Percentiles rank a stretch among this genome's conserved stretches.
Conservation (phyloP, 495 filamentous ascomycete species). For the Pyrenula aspistea region DNA sequence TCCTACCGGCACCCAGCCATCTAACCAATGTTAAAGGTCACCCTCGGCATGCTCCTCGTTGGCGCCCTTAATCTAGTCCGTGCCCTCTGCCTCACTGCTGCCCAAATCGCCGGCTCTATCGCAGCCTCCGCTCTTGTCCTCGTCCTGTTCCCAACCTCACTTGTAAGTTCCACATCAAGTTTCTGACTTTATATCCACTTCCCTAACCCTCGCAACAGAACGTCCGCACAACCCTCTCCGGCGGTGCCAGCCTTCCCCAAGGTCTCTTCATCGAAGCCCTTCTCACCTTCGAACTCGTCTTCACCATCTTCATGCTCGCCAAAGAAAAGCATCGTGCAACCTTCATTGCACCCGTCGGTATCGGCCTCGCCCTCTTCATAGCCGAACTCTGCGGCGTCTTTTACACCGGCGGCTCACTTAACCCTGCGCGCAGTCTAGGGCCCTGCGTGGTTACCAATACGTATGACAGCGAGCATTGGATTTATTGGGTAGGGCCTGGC, state of each 20-base stretch:
- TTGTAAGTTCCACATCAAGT: no score
- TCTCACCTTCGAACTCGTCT: constrained; percentile 63
- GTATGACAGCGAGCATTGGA: constrained; percentile 48
- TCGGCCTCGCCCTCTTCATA: constrained; percentile 63
- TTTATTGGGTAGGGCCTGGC: constrained; percentile 55
- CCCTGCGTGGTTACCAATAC: constrained; percentile 50
- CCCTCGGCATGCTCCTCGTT: constrained; percentile 42
- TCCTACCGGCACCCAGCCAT: not conserved
- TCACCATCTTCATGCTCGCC: constrained; percentile 73
- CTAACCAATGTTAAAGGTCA: constrained; percentile 28
- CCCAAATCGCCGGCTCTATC: constrained; percentile 48
- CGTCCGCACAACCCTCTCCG: constrained; percentile 47
- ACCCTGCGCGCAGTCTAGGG: constrained; percentile 62
- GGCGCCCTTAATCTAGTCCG: constrained; percentile 42
- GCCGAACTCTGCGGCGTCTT: constrained; percentile 57
- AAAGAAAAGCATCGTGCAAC: constrained; percentile 75
- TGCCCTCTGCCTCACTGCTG: constrained; percentile 34
- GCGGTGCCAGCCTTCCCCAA: constrained; percentile 44
- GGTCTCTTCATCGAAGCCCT: constrained; percentile 75
- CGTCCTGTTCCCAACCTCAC: constrained; percentile 47
- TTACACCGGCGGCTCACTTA: constrained; percentile 62
- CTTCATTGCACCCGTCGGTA: constrained; percentile 65
- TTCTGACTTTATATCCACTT: no score
- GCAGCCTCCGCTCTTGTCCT: constrained; percentile 48
- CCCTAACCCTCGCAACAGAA: no score